These are phyloP conservation scores for Aspergillus melleus DNA, from an alignment of 2,329 filamentous ascomycete species.

Conservation along the genomic window DNA sequence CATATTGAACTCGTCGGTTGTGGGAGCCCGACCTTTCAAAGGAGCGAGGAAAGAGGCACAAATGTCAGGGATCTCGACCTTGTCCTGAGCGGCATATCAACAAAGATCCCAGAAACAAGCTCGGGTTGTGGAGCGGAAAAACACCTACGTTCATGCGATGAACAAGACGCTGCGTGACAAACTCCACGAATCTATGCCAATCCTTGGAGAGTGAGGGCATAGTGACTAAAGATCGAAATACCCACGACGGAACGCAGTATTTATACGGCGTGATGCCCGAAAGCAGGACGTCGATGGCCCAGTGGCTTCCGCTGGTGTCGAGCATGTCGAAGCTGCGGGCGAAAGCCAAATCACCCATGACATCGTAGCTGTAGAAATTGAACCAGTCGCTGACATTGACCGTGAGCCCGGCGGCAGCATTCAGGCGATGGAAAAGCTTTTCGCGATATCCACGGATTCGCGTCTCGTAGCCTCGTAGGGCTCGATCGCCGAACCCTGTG, in stretches of 20 bases:
- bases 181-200: neutral
- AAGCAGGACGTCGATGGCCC: neutral
- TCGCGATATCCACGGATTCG: constrained; percentile 38
- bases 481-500: constrained; percentile 42
- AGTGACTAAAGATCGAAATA: neutral
- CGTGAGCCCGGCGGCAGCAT: constrained; percentile 23
- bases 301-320: neutral
- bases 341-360: constrained; percentile 19
- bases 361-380: constrained; percentile 16
- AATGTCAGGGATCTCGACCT: neutral
- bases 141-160: neutral
- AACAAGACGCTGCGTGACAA: neutral
- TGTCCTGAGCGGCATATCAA: neutral
- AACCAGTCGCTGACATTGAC: constrained; percentile 44
- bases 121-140: neutral
- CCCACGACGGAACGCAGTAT: neutral
- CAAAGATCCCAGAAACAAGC: neutral
- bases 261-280: neutral
- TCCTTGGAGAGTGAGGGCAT: neutral
- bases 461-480: constrained; percentile 43
- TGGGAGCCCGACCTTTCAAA: too few relatives aligned
- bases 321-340: constrained; percentile 7
- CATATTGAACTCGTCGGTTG: too few relatives aligned
- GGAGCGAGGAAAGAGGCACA: neutral
- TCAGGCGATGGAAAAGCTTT: constrained; percentile 33